phyloP scores from a whole-genome alignment of 208 protist genomes.

The Naegleria lovaniensis region DNA sequence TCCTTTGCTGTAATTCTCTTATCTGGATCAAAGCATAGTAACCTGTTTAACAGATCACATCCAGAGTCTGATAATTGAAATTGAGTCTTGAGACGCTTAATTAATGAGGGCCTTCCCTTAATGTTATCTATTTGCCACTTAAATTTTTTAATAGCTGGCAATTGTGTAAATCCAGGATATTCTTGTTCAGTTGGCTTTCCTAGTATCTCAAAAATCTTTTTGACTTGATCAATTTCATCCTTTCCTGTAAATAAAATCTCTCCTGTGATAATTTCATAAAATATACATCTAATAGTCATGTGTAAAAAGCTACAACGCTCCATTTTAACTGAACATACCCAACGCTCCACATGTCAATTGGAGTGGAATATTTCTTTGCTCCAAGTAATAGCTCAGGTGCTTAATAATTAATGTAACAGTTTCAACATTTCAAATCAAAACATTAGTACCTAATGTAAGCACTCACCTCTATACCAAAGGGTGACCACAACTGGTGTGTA shows the following conservation, averaged over 20 bases:
- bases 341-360: conserved; percentile 53
- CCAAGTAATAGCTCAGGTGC: conserved; percentile 29
- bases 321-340: too few relatives aligned
- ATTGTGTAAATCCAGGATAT: background rate
- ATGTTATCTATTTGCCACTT: background rate
- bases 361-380: conserved; percentile 30
- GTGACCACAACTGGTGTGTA: conserved; percentile 38
- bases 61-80: background rate
- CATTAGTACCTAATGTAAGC: background rate
- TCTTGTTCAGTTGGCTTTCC: background rate
- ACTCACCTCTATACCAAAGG: conserved; percentile 33
- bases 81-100: background rate
- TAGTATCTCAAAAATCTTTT: conserved; percentile 43
- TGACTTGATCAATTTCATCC: conserved; percentile 68
- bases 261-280: conserved; percentile 55
- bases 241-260: conserved; percentile 50
- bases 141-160: conserved; percentile 2
- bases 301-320: background rate
- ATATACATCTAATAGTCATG: conserved; percentile 71
- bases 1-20: background rate
- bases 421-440: background rate
- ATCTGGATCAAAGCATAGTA: conserved; percentile 2
- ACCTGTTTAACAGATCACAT: background rate
- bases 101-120: background rate
- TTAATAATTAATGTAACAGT: background rate